Evolutionary conservation across 805 yeast genomes (phyloP).

Genomic region (Cyberlindnera xylosilytica): DNA sequence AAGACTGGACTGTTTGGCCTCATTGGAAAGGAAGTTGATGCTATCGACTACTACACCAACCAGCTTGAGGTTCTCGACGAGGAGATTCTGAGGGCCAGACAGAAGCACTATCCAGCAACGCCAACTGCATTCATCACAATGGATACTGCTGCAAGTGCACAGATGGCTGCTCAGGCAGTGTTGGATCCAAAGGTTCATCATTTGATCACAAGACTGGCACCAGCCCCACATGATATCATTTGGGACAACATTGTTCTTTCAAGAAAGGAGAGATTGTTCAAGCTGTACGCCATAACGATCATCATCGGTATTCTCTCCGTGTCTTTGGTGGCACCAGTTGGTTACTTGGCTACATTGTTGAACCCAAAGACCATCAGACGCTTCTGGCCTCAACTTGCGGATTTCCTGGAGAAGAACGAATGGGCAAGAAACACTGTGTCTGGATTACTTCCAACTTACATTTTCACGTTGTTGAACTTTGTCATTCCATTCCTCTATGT

Average conservation of each 20-base stretch:
- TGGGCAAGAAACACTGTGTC: conserved; percentile 82
- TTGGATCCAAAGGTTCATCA: conserved; percentile 85
- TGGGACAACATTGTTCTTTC: conserved; percentile 90
- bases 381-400: conserved; percentile 82
- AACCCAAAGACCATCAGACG: conserved; percentile 74
- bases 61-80: conserved; percentile 67
- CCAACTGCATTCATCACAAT: conserved; percentile 92
- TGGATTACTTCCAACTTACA: conserved; percentile 85
- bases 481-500: conserved; percentile 83
- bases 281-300: conserved; percentile 61
- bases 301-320: conserved; percentile 68
- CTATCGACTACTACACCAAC: conserved; percentile 72
- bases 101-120: conserved; percentile 71
- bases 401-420: conserved; percentile 54
- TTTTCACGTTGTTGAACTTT: conserved; percentile 81
- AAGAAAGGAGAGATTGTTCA: conserved; percentile 62
- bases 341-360: conserved; percentile 78
- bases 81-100: conserved; percentile 63
- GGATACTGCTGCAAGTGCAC: conserved; percentile 95
- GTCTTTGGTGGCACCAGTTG: conserved; percentile 76
- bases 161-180: conserved; percentile 94
- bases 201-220: conserved; percentile 80
- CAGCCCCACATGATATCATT: conserved; percentile 92
- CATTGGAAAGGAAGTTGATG: conserved; percentile 71
- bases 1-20: conserved; percentile 59